These are phyloP conservation scores for Fremontodendron californicum DNA, from an alignment of 345 rosid species.

Conservation along the genomic window DNA sequence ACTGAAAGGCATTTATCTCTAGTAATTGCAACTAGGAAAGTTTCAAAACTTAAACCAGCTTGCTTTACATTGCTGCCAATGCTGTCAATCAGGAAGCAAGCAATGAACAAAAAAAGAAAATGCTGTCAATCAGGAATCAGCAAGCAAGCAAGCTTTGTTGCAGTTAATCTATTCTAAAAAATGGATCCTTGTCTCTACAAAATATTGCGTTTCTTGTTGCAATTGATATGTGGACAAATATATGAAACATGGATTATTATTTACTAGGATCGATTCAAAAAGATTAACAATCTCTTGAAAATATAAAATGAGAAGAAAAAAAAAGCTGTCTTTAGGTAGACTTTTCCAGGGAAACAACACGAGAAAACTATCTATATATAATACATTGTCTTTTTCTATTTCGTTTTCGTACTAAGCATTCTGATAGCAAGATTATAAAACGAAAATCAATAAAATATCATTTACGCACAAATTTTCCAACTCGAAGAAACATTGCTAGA, in stretches of 20 bases:
- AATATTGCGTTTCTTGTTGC: background rate
- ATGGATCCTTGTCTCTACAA: background rate
- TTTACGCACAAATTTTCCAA: no score
- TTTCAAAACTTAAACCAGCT: no score
- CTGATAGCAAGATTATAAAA: no score
- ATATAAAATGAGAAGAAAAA: no score
- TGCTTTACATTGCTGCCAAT: no score
- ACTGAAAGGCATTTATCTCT: background rate
- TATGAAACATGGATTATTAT: background rate
- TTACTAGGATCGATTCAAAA: background rate
- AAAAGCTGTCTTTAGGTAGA: background rate
- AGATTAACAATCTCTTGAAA: background rate
- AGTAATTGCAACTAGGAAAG: background rate
- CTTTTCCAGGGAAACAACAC: background rate
- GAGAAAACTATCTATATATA: background rate
- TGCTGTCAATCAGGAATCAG: no score
- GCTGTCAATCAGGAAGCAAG: no score
- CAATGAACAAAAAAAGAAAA: no score
- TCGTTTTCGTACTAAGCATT: no score
- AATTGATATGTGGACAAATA: background rate
- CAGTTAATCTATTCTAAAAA: background rate
- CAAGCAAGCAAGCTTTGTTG: background rate
- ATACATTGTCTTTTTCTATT: no score
- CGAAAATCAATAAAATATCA: no score
- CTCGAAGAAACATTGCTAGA: background rate